Evolutionary conservation across 2,329 filamentous ascomycete genomes (phyloP).

Genomic region (Aspergillus sp.): DNA sequence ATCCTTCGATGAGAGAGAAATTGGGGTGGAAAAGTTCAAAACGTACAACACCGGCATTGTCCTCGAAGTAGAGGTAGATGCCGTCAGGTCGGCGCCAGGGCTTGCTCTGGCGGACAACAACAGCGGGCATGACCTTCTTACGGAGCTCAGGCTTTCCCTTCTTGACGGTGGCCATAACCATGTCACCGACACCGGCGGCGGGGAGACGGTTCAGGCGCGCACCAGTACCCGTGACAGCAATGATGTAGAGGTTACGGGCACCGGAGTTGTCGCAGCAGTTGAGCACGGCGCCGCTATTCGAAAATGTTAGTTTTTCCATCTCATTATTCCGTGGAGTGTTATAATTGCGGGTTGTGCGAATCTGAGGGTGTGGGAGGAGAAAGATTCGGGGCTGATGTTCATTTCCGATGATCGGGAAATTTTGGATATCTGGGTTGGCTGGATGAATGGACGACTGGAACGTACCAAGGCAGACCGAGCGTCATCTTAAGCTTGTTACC

Average conservation of each 20-base stretch:
- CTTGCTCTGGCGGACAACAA: conserved; percentile 98
- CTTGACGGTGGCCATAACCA: conserved; percentile 99
- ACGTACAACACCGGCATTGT: conserved; percentile 98
- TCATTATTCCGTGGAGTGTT: conserved; percentile 6
- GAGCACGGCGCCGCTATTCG: conserved; percentile 89
- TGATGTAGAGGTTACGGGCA: conserved; percentile 99
- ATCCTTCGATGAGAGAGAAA: background rate
- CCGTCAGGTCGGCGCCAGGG: conserved; percentile 98
- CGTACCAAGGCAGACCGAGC: conserved; percentile 99
- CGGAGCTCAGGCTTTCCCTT: conserved; percentile 99
- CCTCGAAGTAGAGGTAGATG: conserved; percentile 99
- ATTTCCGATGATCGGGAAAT: conserved; percentile 13
- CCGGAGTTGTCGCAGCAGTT: conserved; percentile 99
- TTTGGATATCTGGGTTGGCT: background rate
- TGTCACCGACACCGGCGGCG: conserved; percentile 96
- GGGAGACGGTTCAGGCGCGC: conserved; percentile 96
- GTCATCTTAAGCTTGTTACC: conserved; percentile 99
- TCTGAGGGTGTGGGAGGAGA: background rate
- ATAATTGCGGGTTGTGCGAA: background rate
- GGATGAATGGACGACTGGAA: conserved; percentile 36
- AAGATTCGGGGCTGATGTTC: conserved; percentile 13
- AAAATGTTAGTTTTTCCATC: conserved; percentile 12
- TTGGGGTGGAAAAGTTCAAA: background rate
- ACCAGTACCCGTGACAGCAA: conserved; percentile 98
- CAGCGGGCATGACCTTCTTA: conserved; percentile 99